A percentile compares a stretch with the other conserved stretches of the same genome.
phyloP scores from a whole-genome alignment of 108 stramenopile species.

The Cyclotella baltica region DNA sequence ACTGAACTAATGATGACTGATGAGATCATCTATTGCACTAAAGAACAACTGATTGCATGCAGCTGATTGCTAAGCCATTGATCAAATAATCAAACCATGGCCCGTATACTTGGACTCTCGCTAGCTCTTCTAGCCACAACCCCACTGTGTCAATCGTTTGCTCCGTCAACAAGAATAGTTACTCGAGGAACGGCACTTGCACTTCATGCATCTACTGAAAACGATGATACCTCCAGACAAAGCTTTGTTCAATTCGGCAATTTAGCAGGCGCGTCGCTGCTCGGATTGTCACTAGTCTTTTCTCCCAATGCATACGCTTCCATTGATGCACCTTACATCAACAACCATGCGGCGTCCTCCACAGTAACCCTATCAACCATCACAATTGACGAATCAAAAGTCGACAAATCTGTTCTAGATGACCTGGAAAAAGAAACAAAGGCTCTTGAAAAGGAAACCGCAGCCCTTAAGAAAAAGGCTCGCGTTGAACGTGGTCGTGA shows the following conservation, averaged over 20 bases:
- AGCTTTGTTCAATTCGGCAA: constrained; percentile 9
- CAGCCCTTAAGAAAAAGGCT: constrained; percentile 36
- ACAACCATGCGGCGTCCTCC: neutral
- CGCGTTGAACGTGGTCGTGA: constrained; percentile 44
- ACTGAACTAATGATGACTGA: too few species aligned
- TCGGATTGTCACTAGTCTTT: constrained; percentile 28
- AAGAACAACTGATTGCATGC: too few species aligned
- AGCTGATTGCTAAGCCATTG: too few species aligned
- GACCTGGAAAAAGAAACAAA: constrained; percentile 49
- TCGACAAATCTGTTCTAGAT: constrained; percentile 26
- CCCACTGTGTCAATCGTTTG: constrained; percentile 8
- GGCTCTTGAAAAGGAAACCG: constrained; percentile 45
- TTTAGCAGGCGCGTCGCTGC: constrained; percentile 29
- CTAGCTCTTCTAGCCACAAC: neutral
- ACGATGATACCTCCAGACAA: neutral
- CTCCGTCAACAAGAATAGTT: constrained; percentile 9
- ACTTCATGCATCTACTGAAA: constrained; percentile 15
- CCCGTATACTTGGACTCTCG: neutral
- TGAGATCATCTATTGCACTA: too few species aligned
- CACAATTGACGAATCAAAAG: neutral
- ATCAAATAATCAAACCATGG: neutral
- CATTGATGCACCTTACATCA: neutral
- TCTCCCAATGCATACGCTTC: neutral
- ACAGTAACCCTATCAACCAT: neutral
- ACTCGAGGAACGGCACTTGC: neutral